A percentile compares a stretch with the other conserved stretches of the same genome.
Evolutionary conservation across 176 grass and related monocot genomes (phyloP).

Genomic region (Oropetium thomaeum): DNA sequence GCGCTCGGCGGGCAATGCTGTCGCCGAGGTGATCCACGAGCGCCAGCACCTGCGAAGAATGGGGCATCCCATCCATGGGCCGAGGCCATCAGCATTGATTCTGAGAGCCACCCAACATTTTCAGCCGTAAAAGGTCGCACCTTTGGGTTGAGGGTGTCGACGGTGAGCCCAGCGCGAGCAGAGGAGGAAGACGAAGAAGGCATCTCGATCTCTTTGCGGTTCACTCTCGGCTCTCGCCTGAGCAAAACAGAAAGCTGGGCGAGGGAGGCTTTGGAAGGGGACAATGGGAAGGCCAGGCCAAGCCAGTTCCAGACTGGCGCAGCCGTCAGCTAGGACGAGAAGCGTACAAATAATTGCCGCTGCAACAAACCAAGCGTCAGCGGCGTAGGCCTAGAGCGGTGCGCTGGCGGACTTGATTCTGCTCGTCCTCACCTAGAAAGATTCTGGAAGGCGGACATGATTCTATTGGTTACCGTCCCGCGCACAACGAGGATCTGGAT

Average conservation of each 20-base stretch:
- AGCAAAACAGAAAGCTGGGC: not conserved
- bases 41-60: slow-evolving; percentile 31
- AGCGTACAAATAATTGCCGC: slow-evolving; percentile 8
- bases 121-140: not conserved
- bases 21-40: slow-evolving; percentile 37
- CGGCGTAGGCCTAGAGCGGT: not conserved
- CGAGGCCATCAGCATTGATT: not conserved
- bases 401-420: not conserved
- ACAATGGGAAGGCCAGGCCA: not conserved
- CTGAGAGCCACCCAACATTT: no score
- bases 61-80: not conserved
- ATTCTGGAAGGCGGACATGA: not conserved
- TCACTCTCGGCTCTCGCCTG: no score
- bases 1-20: slow-evolving; percentile 26
- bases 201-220: no score
- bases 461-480: not conserved
- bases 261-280: not conserved
- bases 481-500: not conserved
- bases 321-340: not conserved
- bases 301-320: not conserved
- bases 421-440: not conserved
- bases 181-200: slow-evolving; percentile 3
- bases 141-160: slow-evolving; percentile 58
- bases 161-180: slow-evolving; percentile 26
- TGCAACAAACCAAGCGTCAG: not conserved